These are phyloP conservation scores for Yamadazyma philogaea DNA, from an alignment of 805 yeast genomes.

Conservation along the genomic window DNA sequence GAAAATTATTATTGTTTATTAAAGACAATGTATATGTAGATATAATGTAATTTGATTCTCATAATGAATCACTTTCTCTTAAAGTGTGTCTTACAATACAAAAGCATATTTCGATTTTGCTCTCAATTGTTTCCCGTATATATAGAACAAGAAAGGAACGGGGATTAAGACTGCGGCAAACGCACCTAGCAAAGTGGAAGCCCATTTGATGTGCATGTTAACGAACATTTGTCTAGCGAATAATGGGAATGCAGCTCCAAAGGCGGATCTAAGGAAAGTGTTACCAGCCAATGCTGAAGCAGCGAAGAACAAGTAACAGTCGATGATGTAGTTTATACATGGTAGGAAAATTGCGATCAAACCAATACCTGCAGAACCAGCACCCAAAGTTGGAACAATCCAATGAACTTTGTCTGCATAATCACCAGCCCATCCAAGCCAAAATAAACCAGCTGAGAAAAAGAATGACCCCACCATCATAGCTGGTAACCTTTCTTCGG, in stretches of 20 bases:
- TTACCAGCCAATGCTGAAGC: conserved; percentile 68
- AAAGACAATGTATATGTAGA: no score
- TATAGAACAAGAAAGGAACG: conserved; percentile 53
- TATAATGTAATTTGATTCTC: background rate
- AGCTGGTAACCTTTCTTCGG: conserved; percentile 79
- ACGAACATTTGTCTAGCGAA: conserved; percentile 53
- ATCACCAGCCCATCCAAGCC: conserved; percentile 88
- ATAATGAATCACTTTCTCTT: no score
- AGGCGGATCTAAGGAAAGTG: conserved; percentile 54
- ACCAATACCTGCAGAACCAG: conserved; percentile 42
- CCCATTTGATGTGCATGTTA: conserved; percentile 52
- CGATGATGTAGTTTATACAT: conserved; percentile 57
- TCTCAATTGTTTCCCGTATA: conserved; percentile 42
- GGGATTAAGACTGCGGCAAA: conserved; percentile 52
- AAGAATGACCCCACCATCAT: conserved; percentile 68
- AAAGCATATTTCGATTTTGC: conserved; percentile 15
- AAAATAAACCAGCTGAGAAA: conserved; percentile 76
- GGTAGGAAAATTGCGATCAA: conserved; percentile 58
- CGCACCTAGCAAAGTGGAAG: conserved; percentile 51
- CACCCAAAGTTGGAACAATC: conserved; percentile 59
- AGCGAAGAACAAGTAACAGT: conserved; percentile 54
- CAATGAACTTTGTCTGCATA: conserved; percentile 72
- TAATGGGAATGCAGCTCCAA: conserved; percentile 62
- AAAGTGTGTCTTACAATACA: conserved; percentile 11
- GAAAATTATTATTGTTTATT: background rate